A percentile compares a stretch with the other conserved stretches of the same genome.
Conservation (phyloP, 139 green algal genomes). For the Chlamydomonas sphaeroides region DNA sequence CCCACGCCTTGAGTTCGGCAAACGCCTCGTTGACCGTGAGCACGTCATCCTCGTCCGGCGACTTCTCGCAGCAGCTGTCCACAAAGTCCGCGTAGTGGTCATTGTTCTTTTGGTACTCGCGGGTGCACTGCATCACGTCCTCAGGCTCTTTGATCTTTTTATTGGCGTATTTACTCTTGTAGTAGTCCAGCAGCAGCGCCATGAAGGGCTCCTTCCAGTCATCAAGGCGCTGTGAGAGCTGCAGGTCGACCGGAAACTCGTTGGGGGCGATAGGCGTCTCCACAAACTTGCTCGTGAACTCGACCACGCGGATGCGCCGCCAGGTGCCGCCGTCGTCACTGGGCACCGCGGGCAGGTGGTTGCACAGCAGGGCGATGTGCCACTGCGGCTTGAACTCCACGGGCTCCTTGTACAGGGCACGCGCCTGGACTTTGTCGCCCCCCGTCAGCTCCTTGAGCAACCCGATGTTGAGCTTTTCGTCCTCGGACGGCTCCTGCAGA, state of each 20-base stretch:
- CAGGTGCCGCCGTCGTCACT: slow-evolving; percentile 28
- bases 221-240: slow-evolving; percentile 2
- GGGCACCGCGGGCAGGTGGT: slow-evolving; percentile 36
- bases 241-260: slow-evolving; percentile 33
- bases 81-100: slow-evolving; percentile 26
- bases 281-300: slow-evolving; percentile 35
- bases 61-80: slow-evolving; percentile 1
- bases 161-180: not conserved
- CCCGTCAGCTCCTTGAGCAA: slow-evolving; percentile 28
- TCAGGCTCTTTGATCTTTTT: not conserved
- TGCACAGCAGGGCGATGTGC: slow-evolving; percentile 29
- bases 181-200: slow-evolving; percentile 23
- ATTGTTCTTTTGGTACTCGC: slow-evolving; percentile 40
- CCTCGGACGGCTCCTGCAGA: slow-evolving; percentile 32
- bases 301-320: slow-evolving; percentile 36
- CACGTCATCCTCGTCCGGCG: no score
- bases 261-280: slow-evolving; percentile 5
- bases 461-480: slow-evolving; percentile 36
- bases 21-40: no score
- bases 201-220: slow-evolving; percentile 44
- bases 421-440: slow-evolving; percentile 4
- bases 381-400: slow-evolving; percentile 37
- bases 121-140: slow-evolving; percentile 22
- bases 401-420: slow-evolving; percentile 17
- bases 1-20: no score